phyloP scores from a whole-genome alignment of 148 eudicot genomes.

The Diospyros kaki region DNA sequence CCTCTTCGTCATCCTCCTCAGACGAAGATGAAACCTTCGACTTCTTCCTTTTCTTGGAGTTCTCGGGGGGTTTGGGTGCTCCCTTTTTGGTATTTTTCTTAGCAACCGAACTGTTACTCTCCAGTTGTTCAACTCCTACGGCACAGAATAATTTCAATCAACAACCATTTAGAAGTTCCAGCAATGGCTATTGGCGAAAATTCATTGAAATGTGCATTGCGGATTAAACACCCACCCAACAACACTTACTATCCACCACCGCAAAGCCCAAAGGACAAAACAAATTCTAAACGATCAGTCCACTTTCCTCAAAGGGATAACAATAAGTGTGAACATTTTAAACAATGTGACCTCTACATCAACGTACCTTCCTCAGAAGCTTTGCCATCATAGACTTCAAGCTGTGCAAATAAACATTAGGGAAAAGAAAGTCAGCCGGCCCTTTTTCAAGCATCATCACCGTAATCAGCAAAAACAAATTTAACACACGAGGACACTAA shows the following conservation, averaged over 20 bases:
- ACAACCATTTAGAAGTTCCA: background rate
- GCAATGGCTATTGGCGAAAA: background rate
- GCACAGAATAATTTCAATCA: constrained; percentile 8
- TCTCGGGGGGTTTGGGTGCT: constrained; percentile 32
- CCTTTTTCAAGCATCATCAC: background rate
- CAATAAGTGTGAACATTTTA: background rate
- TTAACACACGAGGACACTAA: background rate
- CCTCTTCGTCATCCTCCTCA: constrained; percentile 57
- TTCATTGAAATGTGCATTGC: too few relatives aligned
- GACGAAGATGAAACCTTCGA: constrained; percentile 59
- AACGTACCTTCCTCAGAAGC: constrained; percentile 65
- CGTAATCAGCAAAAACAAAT: background rate
- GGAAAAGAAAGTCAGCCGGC: constrained; percentile 5
- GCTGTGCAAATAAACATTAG: constrained; percentile 44
- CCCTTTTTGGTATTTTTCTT: constrained; percentile 51
- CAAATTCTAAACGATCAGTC: too few relatives aligned
- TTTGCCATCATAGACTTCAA: constrained; percentile 90
- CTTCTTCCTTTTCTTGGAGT: constrained; percentile 71
- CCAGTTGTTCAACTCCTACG: constrained; percentile 42
- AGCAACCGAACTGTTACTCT: constrained; percentile 23
- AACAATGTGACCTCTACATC: background rate
- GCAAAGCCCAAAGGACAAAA: too few relatives aligned
- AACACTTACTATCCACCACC: too few relatives aligned
- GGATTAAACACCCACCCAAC: too few relatives aligned
- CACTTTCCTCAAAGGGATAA: too few relatives aligned